These are phyloP conservation scores for Gonapodya prolifera DNA, from an alignment of 192 early-diverging fungal genomes.

Conservation along the genomic window DNA sequence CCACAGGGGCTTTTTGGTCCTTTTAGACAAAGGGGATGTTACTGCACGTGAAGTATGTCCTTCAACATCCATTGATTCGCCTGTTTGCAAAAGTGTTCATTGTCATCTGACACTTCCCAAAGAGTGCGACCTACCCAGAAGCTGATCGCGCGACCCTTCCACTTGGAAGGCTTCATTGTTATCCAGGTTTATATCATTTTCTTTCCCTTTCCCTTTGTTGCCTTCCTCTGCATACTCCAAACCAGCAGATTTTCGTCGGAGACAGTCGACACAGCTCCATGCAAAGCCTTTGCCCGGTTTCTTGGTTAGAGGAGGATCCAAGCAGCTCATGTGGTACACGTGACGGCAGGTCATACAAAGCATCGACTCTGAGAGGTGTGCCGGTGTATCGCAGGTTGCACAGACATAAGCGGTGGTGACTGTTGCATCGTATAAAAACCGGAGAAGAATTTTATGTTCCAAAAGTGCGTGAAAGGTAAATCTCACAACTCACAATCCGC, in stretches of 20 bases:
- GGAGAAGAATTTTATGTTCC: slow-evolving; percentile 9
- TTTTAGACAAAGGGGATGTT: neutral
- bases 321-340: slow-evolving; percentile 69
- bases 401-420: slow-evolving; percentile 9
- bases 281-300: slow-evolving; percentile 77
- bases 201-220: neutral
- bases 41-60: neutral
- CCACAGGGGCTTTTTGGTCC: slow-evolving; percentile 52
- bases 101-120: no score
- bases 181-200: no score
- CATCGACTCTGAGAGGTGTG: slow-evolving; percentile 40
- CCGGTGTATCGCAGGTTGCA: neutral
- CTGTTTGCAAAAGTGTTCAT: slow-evolving; percentile 2
- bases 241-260: slow-evolving; percentile 12
- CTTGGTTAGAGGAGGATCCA: slow-evolving; percentile 59
- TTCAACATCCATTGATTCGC: neutral
- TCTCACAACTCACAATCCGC: slow-evolving; percentile 60
- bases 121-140: no score
- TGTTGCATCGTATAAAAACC: slow-evolving; percentile 18
- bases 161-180: no score
- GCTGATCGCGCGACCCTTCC: no score
- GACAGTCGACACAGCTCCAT: slow-evolving; percentile 73
- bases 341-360: slow-evolving; percentile 66
- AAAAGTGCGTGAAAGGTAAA: slow-evolving; percentile 9
- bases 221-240: neutral